Percentiles rank a stretch among this genome's conserved stretches.
These are phyloP conservation scores for Nothopassalora personata DNA, from an alignment of 2,329 filamentous ascomycete species.

Conservation along the genomic window DNA sequence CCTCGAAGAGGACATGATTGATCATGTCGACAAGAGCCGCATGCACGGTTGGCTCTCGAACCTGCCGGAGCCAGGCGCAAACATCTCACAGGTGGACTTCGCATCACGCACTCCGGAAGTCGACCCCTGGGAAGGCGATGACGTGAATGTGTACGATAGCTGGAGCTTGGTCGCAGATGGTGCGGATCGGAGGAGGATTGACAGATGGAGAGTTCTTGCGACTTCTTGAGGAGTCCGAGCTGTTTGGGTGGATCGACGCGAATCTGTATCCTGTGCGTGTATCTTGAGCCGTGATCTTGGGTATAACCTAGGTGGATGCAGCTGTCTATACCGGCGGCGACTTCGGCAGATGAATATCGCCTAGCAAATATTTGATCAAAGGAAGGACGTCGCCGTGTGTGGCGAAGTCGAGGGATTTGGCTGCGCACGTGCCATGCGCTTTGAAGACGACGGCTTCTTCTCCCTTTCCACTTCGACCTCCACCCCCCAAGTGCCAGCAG, in stretches of 20 bases:
- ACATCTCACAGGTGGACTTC: background rate
- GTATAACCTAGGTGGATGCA: no score
- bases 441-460: no score
- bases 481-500: background rate
- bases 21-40: background rate
- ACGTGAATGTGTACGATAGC: background rate
- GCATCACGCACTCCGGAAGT: background rate
- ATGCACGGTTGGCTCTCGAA: background rate
- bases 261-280: no score
- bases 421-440: no score
- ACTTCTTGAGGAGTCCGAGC: background rate
- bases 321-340: no score
- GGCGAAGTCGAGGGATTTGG: no score
- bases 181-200: slow-evolving; percentile 13
- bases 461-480: no score
- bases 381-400: no score
- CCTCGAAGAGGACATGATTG: background rate
- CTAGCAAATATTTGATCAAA: no score
- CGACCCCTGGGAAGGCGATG: background rate
- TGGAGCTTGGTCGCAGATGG: slow-evolving; percentile 19
- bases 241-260: no score
- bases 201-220: slow-evolving; percentile 13
- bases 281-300: no score
- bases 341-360: no score
- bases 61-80: background rate